A percentile compares a stretch with the other conserved stretches of the same genome.
Conservation (phyloP, 2,329 filamentous ascomycete genomes). For the Clonostachys sp. region DNA sequence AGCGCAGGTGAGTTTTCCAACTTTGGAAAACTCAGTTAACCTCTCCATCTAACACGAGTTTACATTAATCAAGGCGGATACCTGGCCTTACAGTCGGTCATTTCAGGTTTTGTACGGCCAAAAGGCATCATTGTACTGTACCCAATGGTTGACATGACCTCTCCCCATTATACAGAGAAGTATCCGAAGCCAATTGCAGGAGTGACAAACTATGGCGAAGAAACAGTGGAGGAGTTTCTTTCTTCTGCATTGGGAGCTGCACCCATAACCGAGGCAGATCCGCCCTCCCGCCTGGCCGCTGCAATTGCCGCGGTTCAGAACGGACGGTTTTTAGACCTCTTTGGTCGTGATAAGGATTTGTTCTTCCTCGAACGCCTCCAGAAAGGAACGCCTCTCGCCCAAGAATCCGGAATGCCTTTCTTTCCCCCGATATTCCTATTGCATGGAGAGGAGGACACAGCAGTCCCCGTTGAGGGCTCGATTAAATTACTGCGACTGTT, state of each 20-base stretch:
- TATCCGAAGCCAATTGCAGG: not conserved
- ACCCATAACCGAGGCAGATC: not conserved
- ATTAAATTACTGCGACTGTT: not conserved
- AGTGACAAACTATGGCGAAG: not conserved
- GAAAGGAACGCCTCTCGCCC: not conserved
- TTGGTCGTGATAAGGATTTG: not conserved
- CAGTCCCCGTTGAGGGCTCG: not conserved
- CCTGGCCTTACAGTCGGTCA: not conserved
- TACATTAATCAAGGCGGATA: not conserved
- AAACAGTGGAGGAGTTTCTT: not conserved
- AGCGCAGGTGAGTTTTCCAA: not conserved
- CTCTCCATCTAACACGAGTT: no score
- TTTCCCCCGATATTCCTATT: not conserved
- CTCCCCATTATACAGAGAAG: not conserved
- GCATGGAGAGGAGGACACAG: not conserved
- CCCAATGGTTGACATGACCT: not conserved
- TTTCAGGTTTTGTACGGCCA: not conserved
- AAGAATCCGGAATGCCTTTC: not conserved
- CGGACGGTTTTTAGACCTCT: not conserved
- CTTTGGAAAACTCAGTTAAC: no score
- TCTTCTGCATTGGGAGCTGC: not conserved
- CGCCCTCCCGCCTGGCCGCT: not conserved
- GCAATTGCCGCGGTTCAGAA: not conserved
- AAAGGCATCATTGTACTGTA: not conserved
- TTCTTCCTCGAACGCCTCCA: not conserved